Percentiles rank a stretch among this genome's conserved stretches.
phyloP scores from a whole-genome alignment of 495 filamentous ascomycete genomes.

The Tuber calosporum region DNA sequence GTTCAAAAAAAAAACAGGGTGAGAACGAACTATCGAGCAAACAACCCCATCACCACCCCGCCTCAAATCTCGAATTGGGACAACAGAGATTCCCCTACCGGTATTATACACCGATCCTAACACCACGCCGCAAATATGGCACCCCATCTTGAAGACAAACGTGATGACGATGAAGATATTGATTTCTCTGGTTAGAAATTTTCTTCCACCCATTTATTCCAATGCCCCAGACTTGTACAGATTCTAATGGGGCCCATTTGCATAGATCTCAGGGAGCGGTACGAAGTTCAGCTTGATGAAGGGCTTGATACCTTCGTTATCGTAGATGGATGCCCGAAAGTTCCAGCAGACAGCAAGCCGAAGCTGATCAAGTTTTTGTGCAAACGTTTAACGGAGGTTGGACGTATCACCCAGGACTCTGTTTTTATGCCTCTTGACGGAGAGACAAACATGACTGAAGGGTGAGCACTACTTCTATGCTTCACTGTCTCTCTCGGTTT shows the following conservation, averaged over 20 bases:
- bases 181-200: constrained; percentile 66
- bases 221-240: neutral
- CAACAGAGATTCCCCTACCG: neutral
- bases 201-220: neutral
- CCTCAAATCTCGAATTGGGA: neutral
- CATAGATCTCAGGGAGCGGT: constrained; percentile 78
- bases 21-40: neutral
- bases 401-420: constrained; percentile 73
- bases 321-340: constrained; percentile 82
- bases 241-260: constrained; percentile 25
- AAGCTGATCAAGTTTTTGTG: constrained; percentile 92
- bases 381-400: constrained; percentile 78
- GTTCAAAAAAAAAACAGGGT: neutral
- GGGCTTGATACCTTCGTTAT: constrained; percentile 93
- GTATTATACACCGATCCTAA: neutral
- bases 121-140: constrained; percentile 22
- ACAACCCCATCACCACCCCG: neutral
- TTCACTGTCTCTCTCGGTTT: constrained; percentile 21
- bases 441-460: constrained; percentile 63
- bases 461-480: constrained; percentile 51
- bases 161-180: constrained; percentile 83
- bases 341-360: constrained; percentile 71
- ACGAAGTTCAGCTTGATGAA: constrained; percentile 89
- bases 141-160: constrained; percentile 47
- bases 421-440: constrained; percentile 90